Evolutionary conservation across 176 grass and related monocot species (phyloP).

Genomic region (Pontederia crassipes): DNA sequence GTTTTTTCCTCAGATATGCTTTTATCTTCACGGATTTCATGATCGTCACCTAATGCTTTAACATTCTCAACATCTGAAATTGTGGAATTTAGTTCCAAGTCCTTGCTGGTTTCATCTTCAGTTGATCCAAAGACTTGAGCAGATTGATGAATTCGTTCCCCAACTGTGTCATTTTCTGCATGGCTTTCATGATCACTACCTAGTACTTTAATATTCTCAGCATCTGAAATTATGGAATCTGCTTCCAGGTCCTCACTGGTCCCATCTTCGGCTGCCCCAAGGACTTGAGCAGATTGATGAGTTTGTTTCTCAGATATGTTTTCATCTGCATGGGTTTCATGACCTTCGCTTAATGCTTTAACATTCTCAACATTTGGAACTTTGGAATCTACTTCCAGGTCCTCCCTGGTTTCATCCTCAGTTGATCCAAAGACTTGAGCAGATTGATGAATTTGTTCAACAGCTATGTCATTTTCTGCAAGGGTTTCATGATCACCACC

Average conservation of each 20-base stretch:
- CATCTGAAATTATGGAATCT: slow-evolving; percentile 17
- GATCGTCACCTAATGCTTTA: slow-evolving; percentile 14
- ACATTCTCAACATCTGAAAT: slow-evolving; percentile 17
- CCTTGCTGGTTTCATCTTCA: slow-evolving; percentile 5
- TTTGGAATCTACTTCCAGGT: slow-evolving; percentile 28
- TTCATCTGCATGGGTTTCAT: not conserved
- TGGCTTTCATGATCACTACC: not conserved
- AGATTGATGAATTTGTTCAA: not conserved
- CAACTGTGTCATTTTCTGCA: not conserved
- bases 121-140: not conserved
- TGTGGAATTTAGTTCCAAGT: slow-evolving; percentile 27
- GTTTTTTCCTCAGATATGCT: not conserved
- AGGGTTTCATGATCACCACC: slow-evolving; percentile 1
- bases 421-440: not conserved
- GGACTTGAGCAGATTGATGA: not conserved
- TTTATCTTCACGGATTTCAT: not conserved
- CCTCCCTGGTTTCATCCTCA: slow-evolving; percentile 4
- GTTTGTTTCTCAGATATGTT: not conserved
- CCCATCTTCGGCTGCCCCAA: not conserved
- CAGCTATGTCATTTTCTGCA: not conserved
- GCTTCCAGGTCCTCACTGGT: slow-evolving; percentile 20
- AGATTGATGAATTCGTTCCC: not conserved
- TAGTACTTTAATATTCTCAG: slow-evolving; percentile 21
- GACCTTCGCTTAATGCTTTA: slow-evolving; percentile 13
- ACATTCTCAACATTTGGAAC: slow-evolving; percentile 16